Percentiles rank a stretch among this genome's conserved stretches.
phyloP scores from a whole-genome alignment of 2,329 filamentous ascomycete species.

The Cordyceps javanica region DNA sequence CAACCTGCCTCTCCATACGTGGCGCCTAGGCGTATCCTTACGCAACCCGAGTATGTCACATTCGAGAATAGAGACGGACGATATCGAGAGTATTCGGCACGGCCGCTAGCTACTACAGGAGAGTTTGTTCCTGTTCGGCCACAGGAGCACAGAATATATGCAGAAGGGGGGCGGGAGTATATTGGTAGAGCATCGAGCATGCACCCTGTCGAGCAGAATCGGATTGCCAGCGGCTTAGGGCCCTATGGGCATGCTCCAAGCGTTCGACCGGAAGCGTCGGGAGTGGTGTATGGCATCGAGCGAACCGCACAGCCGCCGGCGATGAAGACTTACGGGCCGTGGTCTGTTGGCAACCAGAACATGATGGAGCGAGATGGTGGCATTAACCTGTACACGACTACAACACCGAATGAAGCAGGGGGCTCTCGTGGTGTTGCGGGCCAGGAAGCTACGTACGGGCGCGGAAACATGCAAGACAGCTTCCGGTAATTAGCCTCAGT shows the following conservation, averaged over 20 bases:
- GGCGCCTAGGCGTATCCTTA: slow-evolving; percentile 51
- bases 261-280: slow-evolving; percentile 29
- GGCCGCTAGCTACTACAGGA: slow-evolving; percentile 35
- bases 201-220: slow-evolving; percentile 43
- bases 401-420: neutral
- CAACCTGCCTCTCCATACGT: slow-evolving; percentile 44
- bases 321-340: neutral
- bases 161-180: slow-evolving; percentile 48
- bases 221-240: slow-evolving; percentile 35
- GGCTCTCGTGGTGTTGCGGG: neutral
- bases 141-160: slow-evolving; percentile 34
- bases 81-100: slow-evolving; percentile 52
- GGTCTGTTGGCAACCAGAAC: neutral
- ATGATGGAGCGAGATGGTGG: neutral
- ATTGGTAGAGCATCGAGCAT: slow-evolving; percentile 51
- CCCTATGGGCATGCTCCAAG: slow-evolving; percentile 39
- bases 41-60: slow-evolving; percentile 53
- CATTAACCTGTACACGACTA: neutral
- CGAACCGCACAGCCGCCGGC: neutral
- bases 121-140: slow-evolving; percentile 45
- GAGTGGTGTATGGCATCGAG: slow-evolving; percentile 3
- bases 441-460: neutral
- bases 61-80: slow-evolving; percentile 49
- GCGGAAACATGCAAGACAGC: neutral
- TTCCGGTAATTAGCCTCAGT: neutral